Conservation (phyloP, 164 flowering plant species). For the Kalanchoe fedtschenkoi region DNA sequence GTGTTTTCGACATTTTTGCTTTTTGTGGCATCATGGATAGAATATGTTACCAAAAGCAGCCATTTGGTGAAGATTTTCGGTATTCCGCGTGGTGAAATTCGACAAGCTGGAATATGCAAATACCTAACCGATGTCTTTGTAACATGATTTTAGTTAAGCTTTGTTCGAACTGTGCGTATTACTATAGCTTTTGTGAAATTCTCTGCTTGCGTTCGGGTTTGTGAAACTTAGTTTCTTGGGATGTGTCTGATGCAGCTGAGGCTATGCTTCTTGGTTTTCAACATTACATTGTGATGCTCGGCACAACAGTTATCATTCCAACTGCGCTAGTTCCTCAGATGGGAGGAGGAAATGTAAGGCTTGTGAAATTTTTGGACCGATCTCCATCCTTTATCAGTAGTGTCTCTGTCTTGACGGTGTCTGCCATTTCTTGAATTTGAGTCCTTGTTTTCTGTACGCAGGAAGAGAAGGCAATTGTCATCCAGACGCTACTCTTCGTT, state of each 20-base stretch:
- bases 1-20: neutral
- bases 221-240: neutral
- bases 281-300: constrained; percentile 9
- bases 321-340: constrained; percentile 9
- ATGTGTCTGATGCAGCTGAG: constrained; percentile 4
- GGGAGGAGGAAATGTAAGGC: constrained; percentile 9
- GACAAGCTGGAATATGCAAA: neutral
- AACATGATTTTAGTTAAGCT: neutral
- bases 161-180: neutral
- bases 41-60: neutral
- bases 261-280: constrained; percentile 9
- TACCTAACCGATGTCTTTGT: neutral
- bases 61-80: neutral
- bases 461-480: constrained; percentile 7
- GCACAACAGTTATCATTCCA: constrained; percentile 9
- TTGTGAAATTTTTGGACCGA: neutral
- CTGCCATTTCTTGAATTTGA: neutral
- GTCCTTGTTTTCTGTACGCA: neutral
- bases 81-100: neutral
- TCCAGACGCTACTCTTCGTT: constrained; percentile 7
- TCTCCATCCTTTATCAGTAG: neutral
- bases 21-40: neutral
- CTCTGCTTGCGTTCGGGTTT: neutral
- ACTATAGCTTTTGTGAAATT: neutral
- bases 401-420: neutral